Evolutionary conservation across 2,329 filamentous ascomycete genomes (phyloP), one percentile per base, ranked within the genome.

Genomic region (Microascus cirrosus): DNA sequence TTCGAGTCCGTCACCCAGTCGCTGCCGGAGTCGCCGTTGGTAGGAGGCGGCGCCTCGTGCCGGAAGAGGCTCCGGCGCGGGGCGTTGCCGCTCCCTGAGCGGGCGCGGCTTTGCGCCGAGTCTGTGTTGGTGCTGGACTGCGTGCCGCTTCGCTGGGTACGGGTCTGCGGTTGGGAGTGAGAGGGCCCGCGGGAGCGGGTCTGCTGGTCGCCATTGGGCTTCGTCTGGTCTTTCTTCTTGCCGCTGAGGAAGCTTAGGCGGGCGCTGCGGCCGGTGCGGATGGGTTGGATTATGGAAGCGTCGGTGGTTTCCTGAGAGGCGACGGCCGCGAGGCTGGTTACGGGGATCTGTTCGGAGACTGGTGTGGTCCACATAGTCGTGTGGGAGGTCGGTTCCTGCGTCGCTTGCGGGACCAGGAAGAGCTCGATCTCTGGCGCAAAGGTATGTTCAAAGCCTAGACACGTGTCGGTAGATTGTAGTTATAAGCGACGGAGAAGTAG

Each of bases 351-450:
- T 3, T 73, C 70, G 2, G 69, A 67, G 0, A 72, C 74, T 42
- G 74, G 77, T n/a, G 77, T 75, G 18, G 75, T 81, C 28, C 77
- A 69, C 73, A 74, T 54, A 77, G 71, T 12, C 77, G 74, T 50
- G 75, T 64, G 12, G 74, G 71, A 56, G 70, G 69, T n/a, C 71
- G 67, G 3, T 67, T 69, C 20, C 77, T 75, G 18, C 13, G 51
- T 15, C n/a, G 35, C 22, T 22, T 58, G 56, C 10, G 56, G 52
- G 20, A 54, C 32, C 51, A 54, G 54, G 63, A 89, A 82, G 39
- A 83, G 75, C 15, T 79, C 77, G 39, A 89, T 80, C 67, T 90
- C 86, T 0, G 82, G 77, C 0, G 83, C 83, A 66, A 87, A 87
- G 0, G 79, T 83, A 18, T 67, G 70, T 66, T 85, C 78, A 61